Conservation (phyloP, 2,329 filamentous ascomycete genomes). For the Purpureocillium takamizusanense region DNA sequence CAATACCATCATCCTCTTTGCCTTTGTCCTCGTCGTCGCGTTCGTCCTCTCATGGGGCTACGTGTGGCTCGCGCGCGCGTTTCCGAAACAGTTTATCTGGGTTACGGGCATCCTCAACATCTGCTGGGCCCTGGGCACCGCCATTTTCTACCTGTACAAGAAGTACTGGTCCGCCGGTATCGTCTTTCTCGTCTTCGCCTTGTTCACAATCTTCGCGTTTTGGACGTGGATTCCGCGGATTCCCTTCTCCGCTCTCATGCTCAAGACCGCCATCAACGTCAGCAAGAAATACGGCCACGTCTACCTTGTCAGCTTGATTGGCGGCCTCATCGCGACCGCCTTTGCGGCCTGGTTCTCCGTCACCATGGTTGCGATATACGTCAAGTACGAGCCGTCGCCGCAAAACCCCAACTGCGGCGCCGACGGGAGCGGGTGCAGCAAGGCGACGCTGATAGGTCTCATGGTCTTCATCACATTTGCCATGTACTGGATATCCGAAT, state of each 20-base stretch:
- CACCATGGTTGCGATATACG: constrained; percentile 79
- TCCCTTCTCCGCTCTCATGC: constrained; percentile 84
- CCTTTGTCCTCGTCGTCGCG: constrained; percentile 66
- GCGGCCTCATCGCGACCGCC: constrained; percentile 65
- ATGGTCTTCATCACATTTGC: constrained; percentile 84
- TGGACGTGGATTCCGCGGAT: constrained; percentile 84
- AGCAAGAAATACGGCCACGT: constrained; percentile 78
- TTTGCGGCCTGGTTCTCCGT: constrained; percentile 81
- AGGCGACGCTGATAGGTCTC: constrained; percentile 71
- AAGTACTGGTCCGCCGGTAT: constrained; percentile 79
- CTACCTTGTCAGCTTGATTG: constrained; percentile 76
- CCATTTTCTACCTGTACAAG: constrained; percentile 72
- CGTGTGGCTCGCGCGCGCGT: constrained; percentile 63
- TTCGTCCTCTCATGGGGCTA: constrained; percentile 70
- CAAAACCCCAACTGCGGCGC: constrained; percentile 42
- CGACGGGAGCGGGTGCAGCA: constrained; percentile 54
- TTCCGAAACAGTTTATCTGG: constrained; percentile 90
- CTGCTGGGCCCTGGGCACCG: constrained; percentile 72
- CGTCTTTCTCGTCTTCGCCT: constrained; percentile 67
- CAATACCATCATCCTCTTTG: constrained; percentile 80
- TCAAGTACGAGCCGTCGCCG: constrained; percentile 62
- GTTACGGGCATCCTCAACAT: constrained; percentile 85
- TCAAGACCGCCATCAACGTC: constrained; percentile 77
- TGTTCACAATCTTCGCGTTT: constrained; percentile 38
- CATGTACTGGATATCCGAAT: constrained; percentile 90